phyloP scores from a whole-genome alignment of 352 stramenopile genomes.

The Blastocystis sp. region DNA sequence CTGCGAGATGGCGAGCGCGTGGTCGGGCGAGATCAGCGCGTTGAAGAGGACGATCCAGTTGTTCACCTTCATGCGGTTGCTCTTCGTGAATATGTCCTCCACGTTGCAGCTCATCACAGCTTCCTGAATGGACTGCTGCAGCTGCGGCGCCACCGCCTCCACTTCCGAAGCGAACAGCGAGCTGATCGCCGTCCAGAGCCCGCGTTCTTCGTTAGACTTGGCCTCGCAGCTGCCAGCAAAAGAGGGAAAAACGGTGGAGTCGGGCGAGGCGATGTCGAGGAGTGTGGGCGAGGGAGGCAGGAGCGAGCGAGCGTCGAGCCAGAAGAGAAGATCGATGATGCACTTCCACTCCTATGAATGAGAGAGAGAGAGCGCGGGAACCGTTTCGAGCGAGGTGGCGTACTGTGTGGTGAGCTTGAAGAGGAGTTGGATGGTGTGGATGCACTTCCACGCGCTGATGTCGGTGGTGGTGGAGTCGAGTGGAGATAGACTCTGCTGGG shows the following conservation, averaged over 20 bases:
- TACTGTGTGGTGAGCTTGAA: slow-evolving; percentile 25
- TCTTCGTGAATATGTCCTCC: slow-evolving; percentile 54
- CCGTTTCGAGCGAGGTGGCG: slow-evolving; percentile 10
- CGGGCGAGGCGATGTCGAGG: slow-evolving; percentile 28
- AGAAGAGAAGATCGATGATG: slow-evolving; percentile 47
- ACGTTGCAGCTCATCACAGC: slow-evolving; percentile 12
- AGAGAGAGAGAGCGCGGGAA: background rate
- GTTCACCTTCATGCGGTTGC: slow-evolving; percentile 63
- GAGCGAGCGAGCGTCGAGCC: slow-evolving; percentile 42
- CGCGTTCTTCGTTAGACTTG: slow-evolving; percentile 10
- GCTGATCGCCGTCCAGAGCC: slow-evolving; percentile 37
- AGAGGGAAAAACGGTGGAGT: slow-evolving; percentile 37
- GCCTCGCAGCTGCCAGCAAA: background rate
- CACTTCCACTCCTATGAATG: slow-evolving; percentile 48
- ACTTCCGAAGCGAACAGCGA: slow-evolving; percentile 48
- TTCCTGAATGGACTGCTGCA: slow-evolving; percentile 2
- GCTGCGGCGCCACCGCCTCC: background rate
- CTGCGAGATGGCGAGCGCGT: slow-evolving; percentile 1
- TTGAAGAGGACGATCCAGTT: slow-evolving; percentile 61
- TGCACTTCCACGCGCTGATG: slow-evolving; percentile 36
- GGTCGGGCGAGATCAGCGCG: slow-evolving; percentile 41
- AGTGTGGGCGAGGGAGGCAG: slow-evolving; percentile 45
- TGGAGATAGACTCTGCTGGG: slow-evolving; percentile 14
- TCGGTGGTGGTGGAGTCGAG: background rate
- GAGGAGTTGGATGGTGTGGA: slow-evolving; percentile 26